Conservation (phyloP, 78 protist species). For the Dictyostelium citrinum region DNA sequence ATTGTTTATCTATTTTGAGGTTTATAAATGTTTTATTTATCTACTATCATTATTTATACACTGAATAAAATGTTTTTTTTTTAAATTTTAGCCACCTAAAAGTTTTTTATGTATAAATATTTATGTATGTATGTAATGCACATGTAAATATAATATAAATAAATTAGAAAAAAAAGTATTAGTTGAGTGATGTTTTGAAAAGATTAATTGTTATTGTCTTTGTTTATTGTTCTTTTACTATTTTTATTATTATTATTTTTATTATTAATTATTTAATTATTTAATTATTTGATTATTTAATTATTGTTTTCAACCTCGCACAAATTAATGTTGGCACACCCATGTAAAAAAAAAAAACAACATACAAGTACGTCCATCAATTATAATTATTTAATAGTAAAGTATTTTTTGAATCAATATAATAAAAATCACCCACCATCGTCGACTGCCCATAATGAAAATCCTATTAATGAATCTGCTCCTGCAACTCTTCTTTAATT, state of each 20-base stretch:
- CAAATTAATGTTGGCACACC: not conserved
- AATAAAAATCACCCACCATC: constrained; percentile 47
- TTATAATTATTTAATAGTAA: not conserved
- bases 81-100: not conserved
- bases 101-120: no score
- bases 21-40: not conserved
- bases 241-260: not conserved
- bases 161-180: not conserved
- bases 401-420: not conserved
- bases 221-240: not conserved
- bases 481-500: not conserved
- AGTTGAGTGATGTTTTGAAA: not conserved
- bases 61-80: not conserved
- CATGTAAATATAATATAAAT: not conserved
- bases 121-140: not conserved
- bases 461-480: not conserved
- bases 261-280: not conserved
- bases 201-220: not conserved
- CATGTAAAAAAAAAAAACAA: not conserved
- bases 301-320: not conserved
- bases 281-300: not conserved
- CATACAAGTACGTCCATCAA: not conserved
- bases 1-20: not conserved
- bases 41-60: not conserved
- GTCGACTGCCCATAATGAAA: constrained; percentile 8